Evolutionary conservation across 202 grass and related monocot species (phyloP), one percentile per base, ranked within the genome.

Genomic region (Saccharum hybrid): DNA sequence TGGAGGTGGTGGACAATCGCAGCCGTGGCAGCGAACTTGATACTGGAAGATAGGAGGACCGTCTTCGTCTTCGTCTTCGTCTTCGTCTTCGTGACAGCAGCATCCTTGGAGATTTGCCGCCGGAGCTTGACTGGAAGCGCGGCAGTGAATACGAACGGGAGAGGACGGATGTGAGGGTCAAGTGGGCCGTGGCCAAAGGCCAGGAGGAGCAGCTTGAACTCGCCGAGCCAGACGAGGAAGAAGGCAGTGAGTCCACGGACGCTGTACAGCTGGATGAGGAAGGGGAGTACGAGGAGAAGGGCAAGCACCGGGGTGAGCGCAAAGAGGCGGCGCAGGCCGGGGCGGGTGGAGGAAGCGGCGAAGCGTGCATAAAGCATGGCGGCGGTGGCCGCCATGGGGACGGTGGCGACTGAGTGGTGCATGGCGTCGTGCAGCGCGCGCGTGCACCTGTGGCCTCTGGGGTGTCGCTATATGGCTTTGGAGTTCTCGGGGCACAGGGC

Each of bases 161-260:
- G 72, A 0, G 80, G 6, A 0, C 72, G 88, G 54, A 92, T 86
- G 5, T 61, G 37, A 0, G 75, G 51, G 68, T 86, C 18, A 7
- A 92, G 88, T 0, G 93, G 90, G 12, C 88, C 88, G 15, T n/a
- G 66, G 72, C 49, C 86, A 19, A 81, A 80, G 85, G 87, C 84
- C 62, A 95, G 90, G 68, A 95, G 90, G 8, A 85, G 42, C 34
- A 95, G 11, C 71, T 92, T 92, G 85, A 92, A 95, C 21, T 81
- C 52, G 80, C 69, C 63, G 8, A 92, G 90, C 90, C 93, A 92
- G 2, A 72, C 22, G 2, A 95, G 48, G 69, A 92, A 87, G 81
- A 95, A 92, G 61, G 82, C 90, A 14, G 48, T 13, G 42, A 59
- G 21, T 54, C 77, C 62, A 1, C 93, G 87, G 14, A 84, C 18